Percentiles rank a stretch among this genome's conserved stretches.
Conservation (phyloP, 1,139 yeast genomes). For the Yamadazyma membranifaciens region DNA sequence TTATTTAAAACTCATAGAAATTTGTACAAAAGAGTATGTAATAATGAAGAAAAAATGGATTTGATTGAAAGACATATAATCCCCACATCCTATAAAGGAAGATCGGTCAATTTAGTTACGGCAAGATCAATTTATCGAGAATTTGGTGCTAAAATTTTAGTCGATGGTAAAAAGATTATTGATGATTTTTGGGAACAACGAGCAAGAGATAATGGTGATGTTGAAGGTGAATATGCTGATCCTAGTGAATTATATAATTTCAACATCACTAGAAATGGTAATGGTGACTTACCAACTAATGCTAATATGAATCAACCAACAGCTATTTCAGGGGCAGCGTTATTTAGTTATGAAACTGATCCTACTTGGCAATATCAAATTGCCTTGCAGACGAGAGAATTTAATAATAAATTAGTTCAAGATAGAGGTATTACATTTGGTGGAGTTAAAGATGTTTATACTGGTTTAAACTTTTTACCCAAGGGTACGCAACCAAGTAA, state of each 20-base stretch:
- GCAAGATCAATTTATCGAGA: slow-evolving; percentile 89
- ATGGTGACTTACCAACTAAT: slow-evolving; percentile 15
- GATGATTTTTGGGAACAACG: slow-evolving; percentile 90
- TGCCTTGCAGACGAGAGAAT: slow-evolving; percentile 71
- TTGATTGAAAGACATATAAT: slow-evolving; percentile 78
- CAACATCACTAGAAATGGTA: slow-evolving; percentile 19
- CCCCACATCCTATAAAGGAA: slow-evolving; percentile 88
- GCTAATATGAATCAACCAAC: slow-evolving; percentile 21
- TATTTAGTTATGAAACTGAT: slow-evolving; percentile 52
- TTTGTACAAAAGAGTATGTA: slow-evolving; percentile 71
- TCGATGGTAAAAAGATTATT: slow-evolving; percentile 73
- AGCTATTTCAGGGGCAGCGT: slow-evolving; percentile 40
- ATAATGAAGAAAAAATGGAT: slow-evolving; percentile 78
- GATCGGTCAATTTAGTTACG: slow-evolving; percentile 85
- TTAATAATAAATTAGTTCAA: slow-evolving; percentile 60
- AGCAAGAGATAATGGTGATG: slow-evolving; percentile 68
- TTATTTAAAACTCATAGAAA: slow-evolving; percentile 81
- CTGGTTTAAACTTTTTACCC: slow-evolving; percentile 77
- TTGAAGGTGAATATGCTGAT: slow-evolving; percentile 80
- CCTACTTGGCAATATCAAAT: slow-evolving; percentile 88
- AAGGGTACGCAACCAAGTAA: slow-evolving; percentile 68
- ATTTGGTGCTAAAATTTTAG: slow-evolving; percentile 83
- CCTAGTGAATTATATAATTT: slow-evolving; percentile 52
- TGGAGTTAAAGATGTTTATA: slow-evolving; percentile 77
- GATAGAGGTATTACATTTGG: slow-evolving; percentile 58